Base-by-base conservation (phyloP, 345 rosid species). In the Murraya paniculata region DNA sequence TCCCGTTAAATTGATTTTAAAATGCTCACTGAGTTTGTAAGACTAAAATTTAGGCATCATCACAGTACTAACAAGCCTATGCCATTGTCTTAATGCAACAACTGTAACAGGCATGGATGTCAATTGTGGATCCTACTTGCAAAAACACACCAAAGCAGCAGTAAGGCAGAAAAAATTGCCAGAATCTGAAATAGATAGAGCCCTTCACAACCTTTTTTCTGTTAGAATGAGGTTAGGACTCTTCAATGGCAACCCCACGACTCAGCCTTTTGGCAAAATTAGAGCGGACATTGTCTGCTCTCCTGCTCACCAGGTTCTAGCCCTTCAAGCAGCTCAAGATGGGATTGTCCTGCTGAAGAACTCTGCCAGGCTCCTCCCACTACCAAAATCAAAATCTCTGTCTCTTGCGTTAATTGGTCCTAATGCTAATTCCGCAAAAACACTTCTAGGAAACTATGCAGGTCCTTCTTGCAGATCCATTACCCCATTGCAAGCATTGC, bases 301-400 rank as follows among this genome's bases (percentile, higher is more conserved):
- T 61, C 83, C 83, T 11, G 85, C 87, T 77, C 98, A 95, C 84
- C 91, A 88, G 77, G 83, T 81, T 28, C 84, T 95, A 72, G 98
- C 98, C n/a, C 94, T 93, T 9, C 94, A 91, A 84, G 97, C 93
- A 0, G 98, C 98, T 69, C 88, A 87, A 36, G 86, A 91, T 31
- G 99, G 99, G 68, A 91, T 95, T 68, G 99, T 95, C 56, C 95
- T 95, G 9, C 79, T 95, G 70, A 95, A 93, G 87, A 95, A 93
- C 83, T 62, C 85, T 27, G 78, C 33, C 3, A 82, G 81, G 36
- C 84, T 84, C 77, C 97, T 95, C 48, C 99, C 99, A 21, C 80
- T 92, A 57, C 76, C 86, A 31, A 87, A 87, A 71, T 77, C 84
- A 61, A 86, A 81, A 72, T 80, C 87, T 56, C 27, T 5, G 16